Evolutionary conservation across 345 rosid species (phyloP).

Genomic region (Nasturtium officinale): DNA sequence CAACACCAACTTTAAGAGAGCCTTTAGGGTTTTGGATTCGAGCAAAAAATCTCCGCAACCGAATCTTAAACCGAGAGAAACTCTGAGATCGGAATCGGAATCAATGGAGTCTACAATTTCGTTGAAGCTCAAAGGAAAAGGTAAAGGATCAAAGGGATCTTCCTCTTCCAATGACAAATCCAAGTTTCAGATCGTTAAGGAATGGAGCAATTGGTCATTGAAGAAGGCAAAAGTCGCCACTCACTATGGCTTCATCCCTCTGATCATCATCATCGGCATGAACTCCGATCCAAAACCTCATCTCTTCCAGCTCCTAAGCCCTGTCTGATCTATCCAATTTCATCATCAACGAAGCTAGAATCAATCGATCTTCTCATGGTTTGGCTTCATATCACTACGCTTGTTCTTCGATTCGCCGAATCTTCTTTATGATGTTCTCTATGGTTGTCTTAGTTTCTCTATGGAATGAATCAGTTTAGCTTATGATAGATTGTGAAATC

Average conservation of each 20-base stretch:
- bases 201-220: conserved; percentile 88
- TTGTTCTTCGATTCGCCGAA: conserved; percentile 47
- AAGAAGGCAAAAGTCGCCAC: conserved; percentile 85
- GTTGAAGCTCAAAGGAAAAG: conserved; percentile 56
- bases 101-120: conserved; percentile 59
- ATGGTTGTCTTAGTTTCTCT: background rate
- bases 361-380: conserved; percentile 21
- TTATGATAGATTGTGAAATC: conserved; percentile 20
- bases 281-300: conserved; percentile 94
- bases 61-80: conserved; percentile 1
- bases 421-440: conserved; percentile 24
- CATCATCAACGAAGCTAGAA: conserved; percentile 3
- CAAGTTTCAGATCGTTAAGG: conserved; percentile 57
- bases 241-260: conserved; percentile 95
- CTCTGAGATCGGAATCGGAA: conserved; percentile 35
- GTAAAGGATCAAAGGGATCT: conserved; percentile 52
- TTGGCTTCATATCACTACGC: conserved; percentile 13
- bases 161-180: conserved; percentile 52
- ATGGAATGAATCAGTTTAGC: conserved; percentile 32
- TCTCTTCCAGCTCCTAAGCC: conserved; percentile 83
- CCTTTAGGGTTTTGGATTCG: conserved; percentile 31
- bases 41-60: background rate
- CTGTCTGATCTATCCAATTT: conserved; percentile 50
- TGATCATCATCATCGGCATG: conserved; percentile 86
- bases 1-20: background rate